phyloP scores from a whole-genome alignment of 176 grass and related monocot species.

The Carex parvula region DNA sequence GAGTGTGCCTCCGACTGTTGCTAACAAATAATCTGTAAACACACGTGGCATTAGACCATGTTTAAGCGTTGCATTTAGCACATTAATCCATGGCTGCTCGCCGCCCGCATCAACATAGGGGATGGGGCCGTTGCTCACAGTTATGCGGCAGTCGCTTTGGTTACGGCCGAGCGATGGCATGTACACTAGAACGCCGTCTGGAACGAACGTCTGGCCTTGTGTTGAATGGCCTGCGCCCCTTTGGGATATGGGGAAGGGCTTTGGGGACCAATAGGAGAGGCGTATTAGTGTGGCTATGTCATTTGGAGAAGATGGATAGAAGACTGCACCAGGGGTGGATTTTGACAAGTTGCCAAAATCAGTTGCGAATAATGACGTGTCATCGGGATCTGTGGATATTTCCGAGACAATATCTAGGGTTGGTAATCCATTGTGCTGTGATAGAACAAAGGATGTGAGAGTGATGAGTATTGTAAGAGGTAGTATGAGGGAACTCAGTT shows the following conservation, averaged over 20 bases:
- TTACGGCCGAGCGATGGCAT: constrained; percentile 42
- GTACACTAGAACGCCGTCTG: constrained; percentile 49
- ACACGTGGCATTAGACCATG: constrained; percentile 41
- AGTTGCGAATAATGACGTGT: constrained; percentile 9
- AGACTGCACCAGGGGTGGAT: constrained; percentile 34
- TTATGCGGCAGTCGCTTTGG: neutral
- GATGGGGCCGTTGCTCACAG: neutral
- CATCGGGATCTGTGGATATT: constrained; percentile 28
- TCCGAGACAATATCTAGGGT: constrained; percentile 9
- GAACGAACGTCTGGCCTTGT: constrained; percentile 36
- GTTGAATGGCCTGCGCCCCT: constrained; percentile 55
- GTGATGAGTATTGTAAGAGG: constrained; percentile 6
- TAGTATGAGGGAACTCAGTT: neutral
- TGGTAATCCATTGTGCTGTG: neutral
- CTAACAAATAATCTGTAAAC: constrained; percentile 59
- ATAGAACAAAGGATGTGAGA: neutral
- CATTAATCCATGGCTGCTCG: constrained; percentile 73
- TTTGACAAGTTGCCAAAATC: constrained; percentile 46
- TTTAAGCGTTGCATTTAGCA: constrained; percentile 40
- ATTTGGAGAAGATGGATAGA: constrained; percentile 39
- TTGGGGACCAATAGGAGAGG: constrained; percentile 19
- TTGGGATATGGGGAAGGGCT: constrained; percentile 47
- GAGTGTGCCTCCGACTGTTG: constrained; percentile 65
- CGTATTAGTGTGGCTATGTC: constrained; percentile 58
- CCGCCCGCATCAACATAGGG: constrained; percentile 55